These are phyloP conservation scores for Dillenia turbinata DNA, from an alignment of 164 flowering plant species.

Conservation along the genomic window DNA sequence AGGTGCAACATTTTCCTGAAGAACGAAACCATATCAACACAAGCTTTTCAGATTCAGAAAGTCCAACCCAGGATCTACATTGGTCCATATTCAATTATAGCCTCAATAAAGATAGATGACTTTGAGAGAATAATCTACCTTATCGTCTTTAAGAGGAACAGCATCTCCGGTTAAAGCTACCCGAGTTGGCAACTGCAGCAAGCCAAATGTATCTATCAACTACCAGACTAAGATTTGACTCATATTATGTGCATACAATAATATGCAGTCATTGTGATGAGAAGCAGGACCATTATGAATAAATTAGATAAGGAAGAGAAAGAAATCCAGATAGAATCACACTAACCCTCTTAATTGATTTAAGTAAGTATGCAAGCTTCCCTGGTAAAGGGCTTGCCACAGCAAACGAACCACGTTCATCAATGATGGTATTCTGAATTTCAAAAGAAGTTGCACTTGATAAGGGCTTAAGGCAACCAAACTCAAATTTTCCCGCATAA, in stretches of 20 bases:
- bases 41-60: too few species aligned
- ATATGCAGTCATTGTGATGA: not conserved
- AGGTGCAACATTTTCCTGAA: too few species aligned
- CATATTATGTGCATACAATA: not conserved
- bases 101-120: too few species aligned
- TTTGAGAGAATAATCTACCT: conserved; percentile 33
- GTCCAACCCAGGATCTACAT: too few species aligned
- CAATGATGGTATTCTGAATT: conserved; percentile 63
- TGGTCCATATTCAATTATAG: too few species aligned
- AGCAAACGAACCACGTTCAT: conserved; percentile 82
- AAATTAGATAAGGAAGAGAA: not conserved
- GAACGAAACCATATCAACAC: too few species aligned
- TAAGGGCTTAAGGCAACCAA: too few species aligned
- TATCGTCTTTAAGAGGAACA: conserved; percentile 50
- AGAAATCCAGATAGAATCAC: not conserved
- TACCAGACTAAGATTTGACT: not conserved
- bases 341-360: conserved; percentile 62
- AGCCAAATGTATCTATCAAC: not conserved
- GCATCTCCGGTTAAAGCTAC: conserved; percentile 84
- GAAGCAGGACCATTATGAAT: not conserved
- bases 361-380: conserved; percentile 51
- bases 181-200: conserved; percentile 71
- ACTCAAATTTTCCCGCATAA: too few species aligned
- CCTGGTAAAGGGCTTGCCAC: conserved; percentile 70
- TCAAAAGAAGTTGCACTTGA: too few species aligned